A percentile compares a stretch with the other conserved stretches of the same genome.
These are phyloP conservation scores for Bruguiera hainesii DNA, from an alignment of 441 rosid species.

Conservation along the genomic window DNA sequence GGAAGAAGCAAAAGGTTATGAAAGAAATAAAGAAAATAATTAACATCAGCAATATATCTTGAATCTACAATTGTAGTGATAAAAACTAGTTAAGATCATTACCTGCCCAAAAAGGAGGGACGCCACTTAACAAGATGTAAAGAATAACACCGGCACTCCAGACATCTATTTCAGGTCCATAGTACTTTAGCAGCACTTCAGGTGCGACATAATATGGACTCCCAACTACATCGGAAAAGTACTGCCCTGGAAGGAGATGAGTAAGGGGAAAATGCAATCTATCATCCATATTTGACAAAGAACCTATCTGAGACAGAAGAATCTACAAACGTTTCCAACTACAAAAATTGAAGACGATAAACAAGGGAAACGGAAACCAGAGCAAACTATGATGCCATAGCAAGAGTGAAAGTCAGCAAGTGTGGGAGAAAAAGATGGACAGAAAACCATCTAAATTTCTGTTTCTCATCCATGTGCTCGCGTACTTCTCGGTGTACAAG, in stretches of 20 bases:
- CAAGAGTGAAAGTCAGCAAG: too few species aligned
- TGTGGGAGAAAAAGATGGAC: too few species aligned
- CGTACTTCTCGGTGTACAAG: too few species aligned
- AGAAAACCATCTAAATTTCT: too few species aligned
- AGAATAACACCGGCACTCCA: constrained; percentile 3
- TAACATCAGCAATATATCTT: background rate
- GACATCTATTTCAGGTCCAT: constrained; percentile 1
- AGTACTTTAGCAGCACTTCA: background rate
- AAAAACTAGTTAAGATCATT: background rate
- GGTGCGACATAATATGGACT: constrained; percentile 4
- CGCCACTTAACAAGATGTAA: background rate
- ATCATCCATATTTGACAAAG: background rate
- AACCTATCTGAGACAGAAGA: background rate
- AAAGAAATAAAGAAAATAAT: background rate
- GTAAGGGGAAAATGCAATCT: constrained; percentile 1
- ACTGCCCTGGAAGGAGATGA: background rate
- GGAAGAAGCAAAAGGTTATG: background rate
- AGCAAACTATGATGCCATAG: too few species aligned
- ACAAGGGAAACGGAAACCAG: too few species aligned
- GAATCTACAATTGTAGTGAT: background rate
- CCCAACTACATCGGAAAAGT: background rate
- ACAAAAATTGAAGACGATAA: too few species aligned
- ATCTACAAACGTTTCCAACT: background rate
- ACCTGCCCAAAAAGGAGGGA: constrained; percentile 5
- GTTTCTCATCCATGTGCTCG: too few species aligned